phyloP scores from a whole-genome alignment of 345 rosid species.

The Viola odorata region DNA sequence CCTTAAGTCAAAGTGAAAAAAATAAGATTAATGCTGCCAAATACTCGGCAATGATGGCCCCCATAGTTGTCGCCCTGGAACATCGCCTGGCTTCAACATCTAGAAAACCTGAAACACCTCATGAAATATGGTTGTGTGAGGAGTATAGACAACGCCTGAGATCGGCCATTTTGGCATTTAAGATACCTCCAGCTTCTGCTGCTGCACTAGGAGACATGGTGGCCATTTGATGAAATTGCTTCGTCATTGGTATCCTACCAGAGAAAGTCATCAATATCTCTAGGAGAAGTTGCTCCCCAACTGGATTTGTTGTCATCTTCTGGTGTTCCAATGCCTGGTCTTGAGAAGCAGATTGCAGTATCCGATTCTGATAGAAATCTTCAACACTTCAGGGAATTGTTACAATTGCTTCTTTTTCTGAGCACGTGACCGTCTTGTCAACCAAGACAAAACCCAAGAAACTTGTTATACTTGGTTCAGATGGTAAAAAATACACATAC shows the following conservation, averaged over 20 bases:
- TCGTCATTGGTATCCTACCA: constrained; percentile 77
- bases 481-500: constrained; percentile 77
- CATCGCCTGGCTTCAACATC: constrained; percentile 89
- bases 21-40: constrained; percentile 80
- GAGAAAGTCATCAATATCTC: constrained; percentile 65
- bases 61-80: constrained; percentile 76
- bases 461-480: constrained; percentile 80
- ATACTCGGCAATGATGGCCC: constrained; percentile 97
- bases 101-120: constrained; percentile 84
- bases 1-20: constrained; percentile 81
- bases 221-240: constrained; percentile 76
- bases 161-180: constrained; percentile 61
- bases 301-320: constrained; percentile 73
- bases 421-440: constrained; percentile 64
- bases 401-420: constrained; percentile 67
- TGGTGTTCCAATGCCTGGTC: constrained; percentile 96
- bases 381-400: constrained; percentile 56
- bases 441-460: constrained; percentile 95
- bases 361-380: constrained; percentile 45
- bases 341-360: constrained; percentile 58
- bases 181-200: constrained; percentile 71
- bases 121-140: constrained; percentile 75
- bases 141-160: constrained; percentile 61
- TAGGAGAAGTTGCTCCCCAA: constrained; percentile 85
- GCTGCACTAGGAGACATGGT: constrained; percentile 79